Evolutionary conservation across 2,329 filamentous ascomycete species (phyloP).

Genomic region (Proliferodiscus dingleyae): DNA sequence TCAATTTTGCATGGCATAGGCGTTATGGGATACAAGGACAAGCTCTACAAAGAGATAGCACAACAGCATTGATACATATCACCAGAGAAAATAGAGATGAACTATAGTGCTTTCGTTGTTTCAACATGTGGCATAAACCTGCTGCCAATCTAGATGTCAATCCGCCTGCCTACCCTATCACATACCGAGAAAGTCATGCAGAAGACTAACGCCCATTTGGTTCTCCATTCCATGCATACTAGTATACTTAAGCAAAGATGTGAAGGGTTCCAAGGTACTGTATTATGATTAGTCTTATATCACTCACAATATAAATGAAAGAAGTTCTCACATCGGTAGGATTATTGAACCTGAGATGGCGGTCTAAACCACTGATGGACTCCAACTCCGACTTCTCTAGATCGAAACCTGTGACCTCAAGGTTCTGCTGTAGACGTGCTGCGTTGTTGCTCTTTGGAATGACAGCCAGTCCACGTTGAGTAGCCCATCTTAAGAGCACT

Average conservation of each 20-base stretch:
- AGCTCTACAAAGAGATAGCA: not conserved
- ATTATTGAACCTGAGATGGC: conserved; percentile 70
- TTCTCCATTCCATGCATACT: not conserved
- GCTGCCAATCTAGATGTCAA: not conserved
- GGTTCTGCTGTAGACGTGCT: conserved; percentile 56
- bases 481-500: conserved; percentile 81
- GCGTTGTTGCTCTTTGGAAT: conserved; percentile 72
- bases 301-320: conserved; percentile 2
- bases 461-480: conserved; percentile 73
- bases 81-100: not conserved
- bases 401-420: conserved; percentile 63
- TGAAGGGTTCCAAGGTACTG: conserved; percentile 45
- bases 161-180: too few relatives aligned
- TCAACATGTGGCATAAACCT: too few relatives aligned
- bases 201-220: not conserved
- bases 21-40: conserved; percentile 1
- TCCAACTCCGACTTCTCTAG: conserved; percentile 62
- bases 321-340: conserved; percentile 57
- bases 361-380: conserved; percentile 60
- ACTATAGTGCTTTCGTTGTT: not conserved
- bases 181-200: not conserved
- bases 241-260: conserved; percentile 43
- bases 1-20: conserved; percentile 1
- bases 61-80: not conserved
- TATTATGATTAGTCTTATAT: conserved; percentile 7